Evolutionary conservation across 345 rosid genomes (phyloP).

Genomic region (Abelmoschus esculentus): DNA sequence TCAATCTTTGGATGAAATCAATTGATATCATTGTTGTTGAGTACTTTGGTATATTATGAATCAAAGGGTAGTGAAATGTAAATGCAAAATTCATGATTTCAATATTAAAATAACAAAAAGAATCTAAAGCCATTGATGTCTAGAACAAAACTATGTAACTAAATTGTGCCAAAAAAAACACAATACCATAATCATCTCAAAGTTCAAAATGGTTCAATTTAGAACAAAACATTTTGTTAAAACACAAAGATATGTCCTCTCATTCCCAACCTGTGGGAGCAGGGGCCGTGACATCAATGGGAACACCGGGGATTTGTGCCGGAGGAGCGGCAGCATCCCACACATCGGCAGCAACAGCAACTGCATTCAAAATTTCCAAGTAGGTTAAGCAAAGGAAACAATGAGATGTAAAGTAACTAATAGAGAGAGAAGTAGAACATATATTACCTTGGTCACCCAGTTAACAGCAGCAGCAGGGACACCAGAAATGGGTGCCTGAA

Average conservation of each 20-base stretch:
- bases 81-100: not conserved
- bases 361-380: no score
- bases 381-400: no score
- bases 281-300: not conserved
- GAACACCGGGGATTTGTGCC: conserved; percentile 1
- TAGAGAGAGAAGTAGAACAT: no score
- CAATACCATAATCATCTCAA: not conserved
- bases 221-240: not conserved
- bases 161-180: conserved; percentile 10
- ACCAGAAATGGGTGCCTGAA: conserved; percentile 49
- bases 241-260: conserved; percentile 11
- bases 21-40: no score
- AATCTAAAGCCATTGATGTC: not conserved
- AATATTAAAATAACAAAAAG: conserved; percentile 4
- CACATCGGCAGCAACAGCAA: conserved; percentile 15
- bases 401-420: no score
- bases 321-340: conserved; percentile 45
- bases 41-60: no score
- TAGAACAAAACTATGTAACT: conserved; percentile 7
- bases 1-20: no score
- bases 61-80: not conserved
- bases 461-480: conserved; percentile 31
- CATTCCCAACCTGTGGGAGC: conserved; percentile 35
- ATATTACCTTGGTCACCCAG: conserved; percentile 27
- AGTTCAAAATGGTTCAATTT: conserved; percentile 15